Base-by-base conservation (phyloP, 106 monocot genomes). In the Triglochin maritima region DNA sequence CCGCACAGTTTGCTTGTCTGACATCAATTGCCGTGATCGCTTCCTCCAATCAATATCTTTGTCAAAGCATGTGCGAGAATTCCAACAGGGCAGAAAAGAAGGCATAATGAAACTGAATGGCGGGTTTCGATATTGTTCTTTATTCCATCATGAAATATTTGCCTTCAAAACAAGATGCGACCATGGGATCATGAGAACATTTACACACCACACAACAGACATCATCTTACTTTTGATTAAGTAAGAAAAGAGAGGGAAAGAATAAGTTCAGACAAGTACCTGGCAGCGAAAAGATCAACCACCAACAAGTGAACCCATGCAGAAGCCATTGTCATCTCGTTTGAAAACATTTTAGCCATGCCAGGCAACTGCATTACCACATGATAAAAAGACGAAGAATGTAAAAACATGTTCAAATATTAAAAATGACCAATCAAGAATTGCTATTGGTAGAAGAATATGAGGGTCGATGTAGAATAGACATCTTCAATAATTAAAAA, bases 71-170 rank as follows among this genome's bases (percentile, higher is more conserved):
- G 96, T 59, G 69, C 50, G 44, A 73, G 53, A 52, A 98, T 88
- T 9, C 96, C 96, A 72, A 98, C 63, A 12, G 96, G 96, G 56
- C 96, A 91, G 71, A 88, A 98, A 45, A 98, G 79, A 44, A 98
- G 82, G 78, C 91, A 98, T 13, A 98, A 49, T 3, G 80, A 91
- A 49, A 98, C 71, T 0, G 96, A 96, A 77, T 96, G 96, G 14
- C 88, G 70, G 6, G 96, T 96, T 72, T 96, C 91, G 4, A 91
- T 61, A 4, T 82, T 82, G 62, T 86, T 91, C 79, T 80, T 67
- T 57, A 86, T 43, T 15, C 96, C 96, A 67, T 96, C 96, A 60
- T 69, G 72, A 69, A 82, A 96, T 60, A 96, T 83, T 47, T 96
- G 96, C 76, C 96, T 96, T 77, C n/a, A 69, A 67, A 17, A 44